Evolutionary conservation across 2,329 filamentous ascomycete species (phyloP).

Genomic region (Colletotrichum orchidophilum): DNA sequence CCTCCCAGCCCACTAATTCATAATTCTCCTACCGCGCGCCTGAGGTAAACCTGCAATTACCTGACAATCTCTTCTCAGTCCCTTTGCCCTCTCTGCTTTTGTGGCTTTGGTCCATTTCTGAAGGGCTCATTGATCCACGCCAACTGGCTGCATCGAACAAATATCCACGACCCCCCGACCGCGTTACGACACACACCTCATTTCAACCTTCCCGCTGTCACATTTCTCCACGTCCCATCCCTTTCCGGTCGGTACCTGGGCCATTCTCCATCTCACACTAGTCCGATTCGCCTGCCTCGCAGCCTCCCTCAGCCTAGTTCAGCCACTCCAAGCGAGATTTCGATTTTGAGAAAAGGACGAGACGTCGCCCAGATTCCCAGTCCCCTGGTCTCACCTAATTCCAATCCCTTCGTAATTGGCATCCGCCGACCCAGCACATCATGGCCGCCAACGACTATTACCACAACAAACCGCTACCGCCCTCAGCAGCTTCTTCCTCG

Average conservation of each 20-base stretch:
- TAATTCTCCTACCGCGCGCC: constrained; percentile 6
- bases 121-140: not conserved
- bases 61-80: not conserved
- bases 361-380: constrained; percentile 19
- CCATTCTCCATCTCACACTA: constrained; percentile 20
- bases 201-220: constrained; percentile 29
- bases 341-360: constrained; percentile 3
- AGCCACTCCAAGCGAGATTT: constrained; percentile 32
- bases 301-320: not conserved
- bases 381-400: constrained; percentile 8
- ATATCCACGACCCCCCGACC: constrained; percentile 28
- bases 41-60: constrained; percentile 28
- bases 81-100: not conserved
- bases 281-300: constrained; percentile 15
- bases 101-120: not conserved
- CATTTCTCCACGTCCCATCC: constrained; percentile 31
- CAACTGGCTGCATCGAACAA: constrained; percentile 17
- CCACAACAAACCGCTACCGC: constrained; percentile 49
- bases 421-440: constrained; percentile 36
- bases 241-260: constrained; percentile 28
- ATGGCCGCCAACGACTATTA: constrained; percentile 78
- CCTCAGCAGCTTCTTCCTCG: constrained; percentile 47
- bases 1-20: constrained; percentile 14
- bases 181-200: constrained; percentile 4
- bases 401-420: constrained; percentile 6